Conservation (phyloP, 2,329 filamentous ascomycete genomes). For the Sclerotinia minor region DNA sequence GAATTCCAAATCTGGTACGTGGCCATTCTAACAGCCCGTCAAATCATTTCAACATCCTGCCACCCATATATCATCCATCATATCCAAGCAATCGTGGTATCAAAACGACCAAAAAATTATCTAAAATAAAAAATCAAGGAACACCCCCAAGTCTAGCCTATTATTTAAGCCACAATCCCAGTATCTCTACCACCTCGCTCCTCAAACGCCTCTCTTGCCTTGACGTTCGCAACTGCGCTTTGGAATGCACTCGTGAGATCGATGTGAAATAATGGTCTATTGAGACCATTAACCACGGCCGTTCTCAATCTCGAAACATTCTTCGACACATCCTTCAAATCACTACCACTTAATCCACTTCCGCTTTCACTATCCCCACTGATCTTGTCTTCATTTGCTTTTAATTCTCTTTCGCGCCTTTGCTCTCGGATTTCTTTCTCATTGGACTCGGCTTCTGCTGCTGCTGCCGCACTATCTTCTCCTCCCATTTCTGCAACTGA, state of each 20-base stretch:
- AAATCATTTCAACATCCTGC: conserved; percentile 12
- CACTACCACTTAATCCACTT: conserved; percentile 22
- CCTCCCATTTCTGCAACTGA: conserved; percentile 85
- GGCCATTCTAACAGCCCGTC: neutral
- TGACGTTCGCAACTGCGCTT: conserved; percentile 78
- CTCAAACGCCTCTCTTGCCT: conserved; percentile 51
- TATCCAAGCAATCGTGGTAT: conserved; percentile 20
- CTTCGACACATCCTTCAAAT: conserved; percentile 28
- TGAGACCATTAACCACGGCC: conserved; percentile 79
- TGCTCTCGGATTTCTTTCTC: conserved; percentile 47
- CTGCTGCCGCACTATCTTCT: conserved; percentile 64
- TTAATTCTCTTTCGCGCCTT: conserved; percentile 34
- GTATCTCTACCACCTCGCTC: conserved; percentile 35
- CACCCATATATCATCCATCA: conserved; percentile 9
- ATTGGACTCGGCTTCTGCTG: conserved; percentile 59
- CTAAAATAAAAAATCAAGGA: neutral
- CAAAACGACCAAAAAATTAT: conserved; percentile 19
- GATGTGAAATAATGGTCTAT: conserved; percentile 89
- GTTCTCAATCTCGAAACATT: conserved; percentile 48
- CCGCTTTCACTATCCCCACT: conserved; percentile 31
- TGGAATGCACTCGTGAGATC: conserved; percentile 88
- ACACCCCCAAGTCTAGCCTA: neutral
- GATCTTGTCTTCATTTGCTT: conserved; percentile 40
- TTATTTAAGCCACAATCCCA: conserved; percentile 30
- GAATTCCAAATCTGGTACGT: neutral